Conservation (phyloP, 1,139 yeast species). For the Magnusiomyces tetraspermus region DNA sequence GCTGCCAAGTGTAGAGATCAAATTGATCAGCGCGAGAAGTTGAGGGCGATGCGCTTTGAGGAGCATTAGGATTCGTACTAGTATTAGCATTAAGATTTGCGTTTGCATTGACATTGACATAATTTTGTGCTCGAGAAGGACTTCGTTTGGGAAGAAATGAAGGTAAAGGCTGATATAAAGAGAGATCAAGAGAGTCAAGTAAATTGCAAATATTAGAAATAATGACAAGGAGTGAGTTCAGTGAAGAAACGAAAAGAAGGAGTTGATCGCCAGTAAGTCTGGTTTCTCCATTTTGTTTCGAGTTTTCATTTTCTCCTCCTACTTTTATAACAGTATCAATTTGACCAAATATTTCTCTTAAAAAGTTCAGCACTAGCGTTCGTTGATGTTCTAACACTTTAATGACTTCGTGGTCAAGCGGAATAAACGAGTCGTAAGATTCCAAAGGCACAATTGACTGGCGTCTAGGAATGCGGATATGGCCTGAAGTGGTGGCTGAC, state of each 20-base stretch:
- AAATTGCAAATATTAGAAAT: constrained; percentile 21
- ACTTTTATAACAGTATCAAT: constrained; percentile 3
- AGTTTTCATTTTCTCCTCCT: background rate
- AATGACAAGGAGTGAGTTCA: constrained; percentile 19
- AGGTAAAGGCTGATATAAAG: constrained; percentile 21
- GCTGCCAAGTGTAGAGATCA: background rate
- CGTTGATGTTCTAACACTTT: constrained; percentile 18
- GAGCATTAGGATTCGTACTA: background rate
- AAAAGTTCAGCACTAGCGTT: constrained; percentile 13
- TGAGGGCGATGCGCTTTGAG: background rate
- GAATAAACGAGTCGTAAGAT: constrained; percentile 19
- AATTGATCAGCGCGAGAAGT: background rate
- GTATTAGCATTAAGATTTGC: too few relatives aligned
- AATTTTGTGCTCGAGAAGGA: constrained; percentile 6
- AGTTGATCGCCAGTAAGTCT: constrained; percentile 17
- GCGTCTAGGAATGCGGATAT: constrained; percentile 1
- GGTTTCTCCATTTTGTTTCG: background rate
- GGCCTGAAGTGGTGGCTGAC: constrained; percentile 2
- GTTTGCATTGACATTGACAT: background rate
- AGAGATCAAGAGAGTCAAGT: constrained; percentile 27
- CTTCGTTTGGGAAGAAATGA: background rate
- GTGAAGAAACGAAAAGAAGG: constrained; percentile 18
- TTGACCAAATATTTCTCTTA: constrained; percentile 13
- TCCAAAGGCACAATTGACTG: constrained; percentile 15
- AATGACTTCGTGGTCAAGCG: constrained; percentile 18